These are phyloP conservation scores for Aspergillus pseudotamarii DNA, from an alignment of 2,329 filamentous ascomycete species.

Conservation along the genomic window DNA sequence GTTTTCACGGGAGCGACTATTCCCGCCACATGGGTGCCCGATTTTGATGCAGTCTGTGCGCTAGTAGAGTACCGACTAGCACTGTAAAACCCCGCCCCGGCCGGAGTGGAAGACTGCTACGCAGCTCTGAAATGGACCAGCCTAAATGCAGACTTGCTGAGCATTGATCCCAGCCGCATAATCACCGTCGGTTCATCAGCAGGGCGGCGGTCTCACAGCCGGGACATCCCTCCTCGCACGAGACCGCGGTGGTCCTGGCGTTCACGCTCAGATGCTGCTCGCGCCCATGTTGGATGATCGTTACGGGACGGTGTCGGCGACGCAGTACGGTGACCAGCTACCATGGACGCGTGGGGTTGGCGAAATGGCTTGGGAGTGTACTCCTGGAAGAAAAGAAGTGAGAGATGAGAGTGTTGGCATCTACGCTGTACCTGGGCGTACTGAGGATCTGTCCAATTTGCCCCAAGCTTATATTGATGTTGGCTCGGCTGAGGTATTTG, in stretches of 20 bases:
- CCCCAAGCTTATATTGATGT: background rate
- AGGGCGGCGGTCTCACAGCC: background rate
- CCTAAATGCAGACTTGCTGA: background rate
- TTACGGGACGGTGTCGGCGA: background rate
- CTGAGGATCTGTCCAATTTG: background rate
- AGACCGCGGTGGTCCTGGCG: background rate
- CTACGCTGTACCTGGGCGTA: background rate
- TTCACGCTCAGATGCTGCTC: background rate
- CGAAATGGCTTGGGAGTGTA: background rate
- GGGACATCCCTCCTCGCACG: background rate
- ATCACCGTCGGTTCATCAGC: background rate
- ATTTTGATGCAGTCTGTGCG: background rate
- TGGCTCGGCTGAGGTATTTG: background rate
- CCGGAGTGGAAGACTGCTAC: background rate
- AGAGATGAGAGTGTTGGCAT: background rate
- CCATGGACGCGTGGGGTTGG: background rate
- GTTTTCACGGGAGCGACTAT: background rate
- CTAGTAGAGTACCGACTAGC: background rate
- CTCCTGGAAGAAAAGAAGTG: background rate
- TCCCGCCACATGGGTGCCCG: background rate
- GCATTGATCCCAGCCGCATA: background rate
- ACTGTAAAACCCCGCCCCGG: background rate
- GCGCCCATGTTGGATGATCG: background rate
- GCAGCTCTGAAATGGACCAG: background rate
- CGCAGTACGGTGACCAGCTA: background rate